These are phyloP conservation scores for Sideroxylon spinosum DNA, from an alignment of 179 eudicot genomes.

Conservation along the genomic window DNA sequence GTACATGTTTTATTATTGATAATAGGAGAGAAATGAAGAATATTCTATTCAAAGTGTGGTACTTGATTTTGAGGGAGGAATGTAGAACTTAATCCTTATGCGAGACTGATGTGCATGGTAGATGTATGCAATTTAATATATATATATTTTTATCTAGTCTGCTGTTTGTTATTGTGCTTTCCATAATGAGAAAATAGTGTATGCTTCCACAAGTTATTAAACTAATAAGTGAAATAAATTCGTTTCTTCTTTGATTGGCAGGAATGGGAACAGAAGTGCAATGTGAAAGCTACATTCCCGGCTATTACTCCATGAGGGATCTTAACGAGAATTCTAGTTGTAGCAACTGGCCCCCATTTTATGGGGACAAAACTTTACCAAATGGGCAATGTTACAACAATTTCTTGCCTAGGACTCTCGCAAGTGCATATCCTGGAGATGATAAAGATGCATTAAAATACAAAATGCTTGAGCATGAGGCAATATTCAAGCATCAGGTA, in stretches of 20 bases:
- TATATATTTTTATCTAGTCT: background rate
- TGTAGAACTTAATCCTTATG: too few species aligned
- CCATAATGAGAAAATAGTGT: background rate
- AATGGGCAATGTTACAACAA: slow-evolving; percentile 57
- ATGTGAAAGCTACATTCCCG: slow-evolving; percentile 54
- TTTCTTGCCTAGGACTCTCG: slow-evolving; percentile 33
- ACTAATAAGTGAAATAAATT: background rate
- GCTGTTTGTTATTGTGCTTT: background rate
- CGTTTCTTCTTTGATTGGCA: slow-evolving; percentile 31
- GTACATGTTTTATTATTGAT: too few species aligned
- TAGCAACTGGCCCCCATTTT: slow-evolving; percentile 65
- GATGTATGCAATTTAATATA: background rate
- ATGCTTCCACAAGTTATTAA: background rate
- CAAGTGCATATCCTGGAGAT: slow-evolving; percentile 47
- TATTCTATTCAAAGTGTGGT: too few species aligned
- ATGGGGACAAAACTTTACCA: slow-evolving; percentile 47
- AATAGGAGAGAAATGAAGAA: too few species aligned
- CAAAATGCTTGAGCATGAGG: slow-evolving; percentile 88
- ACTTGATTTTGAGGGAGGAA: too few species aligned
- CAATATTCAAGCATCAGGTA: slow-evolving; percentile 77
- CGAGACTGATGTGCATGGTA: background rate
- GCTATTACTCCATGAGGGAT: slow-evolving; percentile 78
- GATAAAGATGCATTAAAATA: slow-evolving; percentile 66
- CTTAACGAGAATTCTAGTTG: slow-evolving; percentile 66
- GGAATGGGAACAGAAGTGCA: slow-evolving; percentile 91